These are phyloP conservation scores for Fraxinus greggii DNA, from an alignment of 305 asterid genomes.

Conservation along the genomic window DNA sequence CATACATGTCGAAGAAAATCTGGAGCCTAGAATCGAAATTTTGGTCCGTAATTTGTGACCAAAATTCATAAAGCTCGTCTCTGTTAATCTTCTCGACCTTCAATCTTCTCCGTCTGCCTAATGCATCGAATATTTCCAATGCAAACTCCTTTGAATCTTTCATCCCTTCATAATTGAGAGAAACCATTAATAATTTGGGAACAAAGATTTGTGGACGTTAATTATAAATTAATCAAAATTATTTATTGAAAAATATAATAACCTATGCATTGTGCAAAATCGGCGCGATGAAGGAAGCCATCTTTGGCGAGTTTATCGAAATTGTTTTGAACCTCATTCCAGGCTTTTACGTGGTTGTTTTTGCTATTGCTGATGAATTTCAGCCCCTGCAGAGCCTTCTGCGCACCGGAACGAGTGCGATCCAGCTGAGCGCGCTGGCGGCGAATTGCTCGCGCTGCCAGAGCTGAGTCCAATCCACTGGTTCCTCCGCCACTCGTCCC, in stretches of 20 bases:
- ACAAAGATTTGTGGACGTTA: not conserved
- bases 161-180: slow-evolving; percentile 35
- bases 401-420: slow-evolving; percentile 93
- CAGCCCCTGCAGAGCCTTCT: slow-evolving; percentile 80
- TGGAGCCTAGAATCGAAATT: slow-evolving; percentile 65
- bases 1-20: slow-evolving; percentile 59
- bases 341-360: slow-evolving; percentile 64
- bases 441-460: slow-evolving; percentile 91
- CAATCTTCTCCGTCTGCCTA: slow-evolving; percentile 48
- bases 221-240: no score
- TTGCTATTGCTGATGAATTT: slow-evolving; percentile 68
- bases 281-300: slow-evolving; percentile 43
- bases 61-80: slow-evolving; percentile 48
- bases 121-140: slow-evolving; percentile 52
- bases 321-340: slow-evolving; percentile 45
- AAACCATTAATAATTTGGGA: not conserved
- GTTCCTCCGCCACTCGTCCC: slow-evolving; percentile 59
- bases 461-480: slow-evolving; percentile 37
- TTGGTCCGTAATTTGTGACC: slow-evolving; percentile 61
- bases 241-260: not conserved
- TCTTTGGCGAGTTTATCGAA: slow-evolving; percentile 44
- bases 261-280: slow-evolving; percentile 71
- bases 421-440: slow-evolving; percentile 96
- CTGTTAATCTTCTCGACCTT: slow-evolving; percentile 40
- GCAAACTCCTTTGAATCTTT: slow-evolving; percentile 56